Evolutionary conservation across 441 rosid species (phyloP), one percentile per base, ranked within the genome.

Genomic region (Viola pubescens): DNA sequence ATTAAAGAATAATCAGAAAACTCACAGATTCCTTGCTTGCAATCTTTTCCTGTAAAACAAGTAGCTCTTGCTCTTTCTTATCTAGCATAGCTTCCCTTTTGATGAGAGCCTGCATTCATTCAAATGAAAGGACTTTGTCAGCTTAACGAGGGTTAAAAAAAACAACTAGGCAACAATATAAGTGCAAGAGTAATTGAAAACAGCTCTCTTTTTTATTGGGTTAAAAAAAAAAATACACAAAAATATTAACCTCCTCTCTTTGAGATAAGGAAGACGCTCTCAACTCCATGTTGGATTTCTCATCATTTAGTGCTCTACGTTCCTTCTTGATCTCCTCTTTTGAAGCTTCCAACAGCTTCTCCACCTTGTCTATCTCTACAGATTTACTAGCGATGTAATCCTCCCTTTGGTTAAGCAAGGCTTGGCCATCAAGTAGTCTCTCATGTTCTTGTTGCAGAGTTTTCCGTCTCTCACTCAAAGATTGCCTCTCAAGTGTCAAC

Each of bases 1-100:
- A 42, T 40, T 37, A 46, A 38, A 13, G 12, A 16, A 51, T 5
- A 54, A 45, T 56, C 37, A 47, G 53, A 54, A 7, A 67, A 79
- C 97, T 77, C 76, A 92, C 98, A 61, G 84, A 78, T 77, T 92
- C 87, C 71, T 76, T 87, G 79, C 65, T 78, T 26, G 90, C 79
- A 64, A 77, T 60, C 69, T 79, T 86, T 81, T 73, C 92, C 66
- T 81, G 86, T 51, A 87, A 69, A 78, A 77, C 74, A 70, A 78
- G 89, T 54, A 84, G 78, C 53, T 83, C 85, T 65, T 79, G 85
- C 81, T 92, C 98, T 65, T 73, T 83, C 75, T 83, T 77, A 61
- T 63, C 70, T 67, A 86, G 73, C 38, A 65, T 65, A 72, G 81
- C 76, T 73, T 92, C 92, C 69, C 75, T 75, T 67, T 78, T 85